Base-by-base conservation (phyloP, 2,329 filamentous ascomycete genomes). In the Cadophora gregata region DNA sequence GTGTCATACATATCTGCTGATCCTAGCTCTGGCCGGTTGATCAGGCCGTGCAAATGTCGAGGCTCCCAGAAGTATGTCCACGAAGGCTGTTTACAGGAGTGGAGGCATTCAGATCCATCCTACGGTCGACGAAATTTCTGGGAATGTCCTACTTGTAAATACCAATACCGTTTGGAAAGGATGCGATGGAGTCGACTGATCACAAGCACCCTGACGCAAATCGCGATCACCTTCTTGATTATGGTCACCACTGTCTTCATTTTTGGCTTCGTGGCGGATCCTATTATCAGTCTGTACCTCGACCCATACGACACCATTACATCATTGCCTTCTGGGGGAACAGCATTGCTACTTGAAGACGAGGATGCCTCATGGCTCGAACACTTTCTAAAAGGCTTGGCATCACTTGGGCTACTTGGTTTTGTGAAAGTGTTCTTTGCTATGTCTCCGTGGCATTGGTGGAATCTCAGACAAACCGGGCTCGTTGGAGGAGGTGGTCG, bases 51-150 rank as follows among this genome's bases (percentile, higher is more conserved):
- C 83, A 89, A 90, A 80, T 99, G 96, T 85, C 96, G 93, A 81
- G 96, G 96, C 62, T 93, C 92, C 47, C 92, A 95, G 73, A 92
- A 92, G 80, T 97, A 97, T 79, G 93, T 98, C 27, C 96, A 99
- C 78, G 93, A 97, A 79, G 91, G 89, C 33, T 99, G 96, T 76
- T 83, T 99, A 59, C 88, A 91, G 74, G 84, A 87, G 12, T 98
- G 94, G 93, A 88, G 96, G 72, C 85, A 90, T 69, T 86, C 92
- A 51, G 88, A 93, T 75, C 90, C 92, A 0, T 75, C 84, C 48
- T 85, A 87, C 71, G 80, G 81, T 50, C 81, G 80, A 65, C 86
- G 91, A 65, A 93, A 94, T 73, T 96, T 89, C 77, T 97, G 90
- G 87, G 86, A 92, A 74, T 98, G 95, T 75, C 92, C 92, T 24